Evolutionary conservation across 768 basidiomycete genomes (phyloP), one percentile per base, ranked within the genome.

Genomic region (Termitomyces sp.): DNA sequence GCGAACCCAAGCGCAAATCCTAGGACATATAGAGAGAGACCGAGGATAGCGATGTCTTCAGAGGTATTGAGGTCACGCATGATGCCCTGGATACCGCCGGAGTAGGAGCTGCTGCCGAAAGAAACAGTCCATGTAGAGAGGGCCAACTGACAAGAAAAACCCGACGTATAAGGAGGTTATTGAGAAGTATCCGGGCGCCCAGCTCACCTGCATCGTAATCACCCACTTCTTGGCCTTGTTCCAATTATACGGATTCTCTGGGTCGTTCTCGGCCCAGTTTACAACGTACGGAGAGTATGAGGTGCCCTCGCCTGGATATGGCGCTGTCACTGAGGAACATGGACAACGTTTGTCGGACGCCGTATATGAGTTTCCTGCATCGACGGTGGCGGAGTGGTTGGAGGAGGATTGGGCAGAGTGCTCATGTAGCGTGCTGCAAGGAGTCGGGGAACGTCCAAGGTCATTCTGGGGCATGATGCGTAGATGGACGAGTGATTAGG

Each of bases 11-110:
- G 62, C 4, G 80, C 84, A 64, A 88, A 85, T 1, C 85, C 85
- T 32, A 88, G 68, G 34, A 88, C 83, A 65, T 85, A 87, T 16
- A 86, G 69, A 5, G 85, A 83, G 22, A 87, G 75, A 16, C 85
- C 85, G 7, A 85, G 72, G 43, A 83, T 82, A 3, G 83, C 80
- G 56, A 84, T 71, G 56, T 79, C 76, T 55, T 78, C 74, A 4
- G 81, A 80, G 51, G 83, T 74, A 44, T 76, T 70, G 36, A 86
- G 71, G 42, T 82, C 80, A 34, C 63, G 65, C 59, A 74, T 72
- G 48, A 81, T 81, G 49, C 69, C 68, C 34, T 70, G 61, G 8
- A 84, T 68, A 6, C 84, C 82, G 20, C 82, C 83, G 16, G 76
- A 75, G 64, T 86, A 86, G 20, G 78, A 74, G 64, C 81, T 83